These are phyloP conservation scores for Beauveria australis DNA, from an alignment of 2,329 filamentous ascomycete genomes.

Conservation along the genomic window DNA sequence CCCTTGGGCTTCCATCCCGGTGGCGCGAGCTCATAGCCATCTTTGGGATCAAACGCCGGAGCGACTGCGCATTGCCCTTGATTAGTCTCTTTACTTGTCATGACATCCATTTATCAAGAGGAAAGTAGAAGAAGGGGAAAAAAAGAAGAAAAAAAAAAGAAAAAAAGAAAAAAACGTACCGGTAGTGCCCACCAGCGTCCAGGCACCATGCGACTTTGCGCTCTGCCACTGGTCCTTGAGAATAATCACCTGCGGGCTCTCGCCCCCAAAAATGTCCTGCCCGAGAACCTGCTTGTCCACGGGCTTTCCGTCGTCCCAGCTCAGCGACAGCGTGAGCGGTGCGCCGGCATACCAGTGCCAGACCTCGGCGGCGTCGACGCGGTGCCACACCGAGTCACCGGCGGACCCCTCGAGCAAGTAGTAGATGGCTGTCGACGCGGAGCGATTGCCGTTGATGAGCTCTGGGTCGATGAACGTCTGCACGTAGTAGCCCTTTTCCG, in stretches of 20 bases:
- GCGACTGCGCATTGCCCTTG: background rate
- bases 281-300: conserved; percentile 25
- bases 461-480: conserved; percentile 26
- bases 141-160: background rate
- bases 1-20: conserved; percentile 8
- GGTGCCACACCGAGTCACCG: conserved; percentile 41
- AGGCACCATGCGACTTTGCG: conserved; percentile 34
- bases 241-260: conserved; percentile 37
- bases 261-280: conserved; percentile 29
- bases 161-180: conserved; percentile 8
- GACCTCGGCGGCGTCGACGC: conserved; percentile 39
- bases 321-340: conserved; percentile 37
- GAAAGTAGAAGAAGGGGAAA: background rate
- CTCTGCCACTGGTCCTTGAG: conserved; percentile 35
- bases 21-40: conserved; percentile 6
- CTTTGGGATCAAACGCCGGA: background rate
- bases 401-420: conserved; percentile 39
- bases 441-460: conserved; percentile 18
- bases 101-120: too few relatives aligned
- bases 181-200: conserved; percentile 37
- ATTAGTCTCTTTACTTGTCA: background rate
- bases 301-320: conserved; percentile 31
- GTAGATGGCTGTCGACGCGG: conserved; percentile 42
- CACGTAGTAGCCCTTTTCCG: conserved; percentile 42
- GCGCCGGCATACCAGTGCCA: conserved; percentile 49